A percentile compares a stretch with the other conserved stretches of the same genome.
These are phyloP conservation scores for Edaphochlamys debaryana DNA, from an alignment of 139 green algal genomes.

Conservation along the genomic window DNA sequence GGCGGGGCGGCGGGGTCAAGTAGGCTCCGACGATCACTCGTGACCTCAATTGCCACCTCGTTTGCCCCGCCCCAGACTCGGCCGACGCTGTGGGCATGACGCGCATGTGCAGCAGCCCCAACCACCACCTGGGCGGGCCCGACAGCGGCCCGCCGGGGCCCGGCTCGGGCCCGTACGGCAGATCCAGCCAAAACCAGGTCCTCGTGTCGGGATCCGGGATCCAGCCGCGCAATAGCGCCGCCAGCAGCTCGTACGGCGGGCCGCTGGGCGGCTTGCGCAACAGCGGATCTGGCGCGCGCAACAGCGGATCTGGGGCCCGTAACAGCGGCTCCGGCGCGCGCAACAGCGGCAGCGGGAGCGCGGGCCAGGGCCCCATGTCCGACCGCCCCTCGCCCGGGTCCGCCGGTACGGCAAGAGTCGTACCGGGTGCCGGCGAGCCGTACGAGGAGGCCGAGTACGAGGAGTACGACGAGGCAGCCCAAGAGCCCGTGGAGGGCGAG, in stretches of 20 bases:
- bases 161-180: too few relatives aligned
- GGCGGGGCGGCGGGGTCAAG: too few relatives aligned
- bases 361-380: slow-evolving; percentile 1
- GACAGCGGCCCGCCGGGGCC: neutral
- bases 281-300: slow-evolving; percentile 1
- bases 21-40: too few relatives aligned
- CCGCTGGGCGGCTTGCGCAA: neutral
- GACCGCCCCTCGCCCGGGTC: slow-evolving; percentile 25
- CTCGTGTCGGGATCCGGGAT: neutral
- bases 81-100: neutral
- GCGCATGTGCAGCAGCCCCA: neutral
- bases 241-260: neutral
- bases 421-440: neutral
- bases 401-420: neutral
- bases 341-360: neutral
- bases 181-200: neutral
- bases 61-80: too few relatives aligned
- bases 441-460: slow-evolving; percentile 8
- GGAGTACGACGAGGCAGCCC: neutral
- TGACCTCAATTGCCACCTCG: too few relatives aligned
- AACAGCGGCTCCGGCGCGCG: slow-evolving; percentile 12
- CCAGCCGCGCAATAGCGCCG: neutral
- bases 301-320: neutral
- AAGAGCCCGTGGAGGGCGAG: neutral
- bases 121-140: neutral